Evolutionary conservation across 148 eudicot genomes (phyloP).

Genomic region (Mesembryanthemum crystallinum): DNA sequence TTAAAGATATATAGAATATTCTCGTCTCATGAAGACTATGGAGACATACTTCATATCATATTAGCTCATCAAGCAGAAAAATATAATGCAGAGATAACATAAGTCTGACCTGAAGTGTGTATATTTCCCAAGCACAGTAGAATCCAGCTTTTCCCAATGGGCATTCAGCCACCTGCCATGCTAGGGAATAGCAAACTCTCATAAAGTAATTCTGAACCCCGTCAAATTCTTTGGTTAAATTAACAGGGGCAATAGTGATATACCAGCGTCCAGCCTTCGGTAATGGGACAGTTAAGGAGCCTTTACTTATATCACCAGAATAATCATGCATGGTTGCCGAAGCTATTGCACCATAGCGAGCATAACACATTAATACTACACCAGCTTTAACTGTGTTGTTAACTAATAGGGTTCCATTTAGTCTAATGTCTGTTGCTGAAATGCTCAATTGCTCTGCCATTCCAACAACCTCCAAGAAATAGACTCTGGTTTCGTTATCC

Average conservation of each 20-base stretch:
- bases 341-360: conserved; percentile 78
- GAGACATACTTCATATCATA: background rate
- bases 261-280: conserved; percentile 89
- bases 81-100: conserved; percentile 6
- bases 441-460: conserved; percentile 48
- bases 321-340: conserved; percentile 52
- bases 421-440: conserved; percentile 36
- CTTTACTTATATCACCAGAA: conserved; percentile 52
- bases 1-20: background rate
- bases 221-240: conserved; percentile 30
- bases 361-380: conserved; percentile 63
- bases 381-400: conserved; percentile 33
- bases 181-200: conserved; percentile 62
- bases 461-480: conserved; percentile 57
- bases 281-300: conserved; percentile 53
- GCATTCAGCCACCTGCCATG: conserved; percentile 61
- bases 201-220: conserved; percentile 22
- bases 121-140: conserved; percentile 63
- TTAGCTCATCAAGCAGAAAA: background rate
- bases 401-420: conserved; percentile 31
- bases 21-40: background rate
- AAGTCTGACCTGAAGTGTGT: conserved; percentile 68
- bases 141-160: conserved; percentile 71
- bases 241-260: conserved; percentile 47
- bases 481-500: conserved; percentile 45